Base-by-base conservation (phyloP, 139 green algal species). In the Chlamydomonas sphaeroides region DNA sequence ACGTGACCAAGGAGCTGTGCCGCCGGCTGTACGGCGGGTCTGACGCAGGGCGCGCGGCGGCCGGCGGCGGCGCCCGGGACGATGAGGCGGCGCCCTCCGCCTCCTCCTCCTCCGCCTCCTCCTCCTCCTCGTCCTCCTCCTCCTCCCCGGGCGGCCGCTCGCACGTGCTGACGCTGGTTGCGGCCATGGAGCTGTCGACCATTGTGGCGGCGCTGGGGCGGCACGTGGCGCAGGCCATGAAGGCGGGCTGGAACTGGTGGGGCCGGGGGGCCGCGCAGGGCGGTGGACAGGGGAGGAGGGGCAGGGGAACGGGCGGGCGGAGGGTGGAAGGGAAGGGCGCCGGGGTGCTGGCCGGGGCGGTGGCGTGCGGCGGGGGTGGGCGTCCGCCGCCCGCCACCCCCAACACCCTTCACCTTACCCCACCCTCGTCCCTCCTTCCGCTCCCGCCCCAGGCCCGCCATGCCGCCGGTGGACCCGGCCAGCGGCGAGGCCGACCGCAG, bases 201-300 rank as follows among this genome's bases (percentile, higher is more conserved):
- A 30, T 45, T 10, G 38, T 57, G 25, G 57, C 57, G 6, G 65
- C 77, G 14, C 77, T 84, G 48, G 65, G 45, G 48, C 4, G 28
- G 11, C 77, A 84, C n/a, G 49, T 68, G 77, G 39, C 33, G 33
- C 36, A 49, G 65, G 61, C 63, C 65, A 82, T 65, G 75, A 8
- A 57, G 51, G 45, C 63, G 65, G 77, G 77, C 26, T 84, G 77
- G 77, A 84, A 74, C 65, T 84, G 77, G 77, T 84, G 35, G 26
- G 77, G 15, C 59, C 25, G 18, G 20, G 45, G 10, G 10, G 10
- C 10, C 45, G 10, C 45, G 45, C 45, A 51, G 10, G 45, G 10
- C 45, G 45, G 45, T 51, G 45, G 10, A 14, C 45, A 51, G 45
- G 45, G 45, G 45, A 51, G 14, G 8, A 20, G 8, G 8, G 45